Percentiles rank a stretch among this genome's conserved stretches.
These are phyloP conservation scores for Colletotrichum sublineola DNA, from an alignment of 2,329 filamentous ascomycete genomes.

Conservation along the genomic window DNA sequence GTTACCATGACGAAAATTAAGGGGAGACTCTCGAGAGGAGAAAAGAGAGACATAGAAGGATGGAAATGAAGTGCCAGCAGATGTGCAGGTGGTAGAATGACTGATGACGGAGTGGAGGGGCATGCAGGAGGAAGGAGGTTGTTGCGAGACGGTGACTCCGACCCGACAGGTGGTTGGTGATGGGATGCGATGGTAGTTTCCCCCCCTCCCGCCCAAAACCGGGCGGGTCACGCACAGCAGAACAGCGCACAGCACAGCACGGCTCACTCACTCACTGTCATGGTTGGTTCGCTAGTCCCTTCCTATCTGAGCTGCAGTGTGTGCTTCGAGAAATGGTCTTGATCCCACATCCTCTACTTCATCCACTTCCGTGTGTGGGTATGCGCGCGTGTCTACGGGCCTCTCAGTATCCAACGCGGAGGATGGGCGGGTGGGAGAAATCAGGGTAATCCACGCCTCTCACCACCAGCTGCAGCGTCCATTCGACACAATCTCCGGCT, in stretches of 20 bases:
- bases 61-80: neutral
- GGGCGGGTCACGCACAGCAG: neutral
- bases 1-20: neutral
- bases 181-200: neutral
- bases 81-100: neutral
- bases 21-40: neutral
- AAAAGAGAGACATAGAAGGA: neutral
- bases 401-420: neutral
- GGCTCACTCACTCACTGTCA: neutral
- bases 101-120: neutral
- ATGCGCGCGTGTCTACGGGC: too few relatives aligned
- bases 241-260: neutral
- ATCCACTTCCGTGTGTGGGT: neutral
- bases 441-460: neutral
- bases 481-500: slow-evolving; percentile 2
- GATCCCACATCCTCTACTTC: neutral
- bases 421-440: neutral
- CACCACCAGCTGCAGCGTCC: neutral
- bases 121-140: slow-evolving; percentile 23
- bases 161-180: neutral
- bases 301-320: neutral
- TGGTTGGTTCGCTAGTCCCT: neutral
- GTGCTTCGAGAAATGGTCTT: neutral
- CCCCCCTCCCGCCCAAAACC: neutral
- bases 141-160: slow-evolving; percentile 29